Conservation (phyloP, 495 filamentous ascomycete species). For the Neurospora africana region DNA sequence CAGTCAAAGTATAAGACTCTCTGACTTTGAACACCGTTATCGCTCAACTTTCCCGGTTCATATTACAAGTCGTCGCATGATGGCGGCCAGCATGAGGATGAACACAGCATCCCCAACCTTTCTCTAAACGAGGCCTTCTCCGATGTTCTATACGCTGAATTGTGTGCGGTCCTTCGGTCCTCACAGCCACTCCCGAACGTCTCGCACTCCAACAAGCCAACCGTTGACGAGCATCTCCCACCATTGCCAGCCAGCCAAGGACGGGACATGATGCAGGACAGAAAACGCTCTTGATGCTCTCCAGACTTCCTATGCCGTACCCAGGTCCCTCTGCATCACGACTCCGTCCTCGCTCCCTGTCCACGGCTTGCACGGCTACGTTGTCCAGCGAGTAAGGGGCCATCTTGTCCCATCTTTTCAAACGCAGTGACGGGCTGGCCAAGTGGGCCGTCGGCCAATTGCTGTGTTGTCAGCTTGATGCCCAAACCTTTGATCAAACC, state of each 20-base stretch:
- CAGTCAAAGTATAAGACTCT: not conserved
- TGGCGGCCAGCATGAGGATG: not conserved
- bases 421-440: not conserved
- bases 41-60: not conserved
- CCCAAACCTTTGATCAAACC: not conserved
- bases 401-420: not conserved
- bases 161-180: not conserved
- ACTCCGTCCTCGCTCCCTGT: not conserved
- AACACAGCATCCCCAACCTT: not conserved
- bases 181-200: not conserved
- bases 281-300: not conserved
- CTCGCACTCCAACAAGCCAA: not conserved
- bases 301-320: not conserved
- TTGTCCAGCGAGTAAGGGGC: not conserved
- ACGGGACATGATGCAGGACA: not conserved
- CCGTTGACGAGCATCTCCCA: not conserved
- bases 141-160: not conserved
- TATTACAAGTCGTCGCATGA: not conserved
- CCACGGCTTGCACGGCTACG: not conserved
- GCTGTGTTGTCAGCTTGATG: not conserved
- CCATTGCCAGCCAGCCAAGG: not conserved
- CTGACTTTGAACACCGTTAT: not conserved
- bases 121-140: not conserved
- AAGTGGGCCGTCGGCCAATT: not conserved
- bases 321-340: not conserved